Base-by-base conservation (phyloP, 352 stramenopile species). In the Pythium sukuiense region DNA sequence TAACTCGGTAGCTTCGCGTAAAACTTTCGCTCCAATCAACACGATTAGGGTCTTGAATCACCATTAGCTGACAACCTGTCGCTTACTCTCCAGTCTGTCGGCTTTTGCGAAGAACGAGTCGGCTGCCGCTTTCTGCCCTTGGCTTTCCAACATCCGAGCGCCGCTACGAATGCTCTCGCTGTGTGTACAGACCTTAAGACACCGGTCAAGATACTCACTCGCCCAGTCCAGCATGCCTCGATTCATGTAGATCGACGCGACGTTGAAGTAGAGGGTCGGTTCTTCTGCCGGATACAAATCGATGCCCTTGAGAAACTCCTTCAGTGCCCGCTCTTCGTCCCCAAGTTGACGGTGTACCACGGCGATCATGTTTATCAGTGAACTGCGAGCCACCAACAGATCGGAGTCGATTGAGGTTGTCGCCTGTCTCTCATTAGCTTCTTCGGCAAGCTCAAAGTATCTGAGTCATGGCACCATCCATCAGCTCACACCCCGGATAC, bases 311-410 rank as follows among this genome's bases (percentile, higher is more conserved):
- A 74, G 60, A 9, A 87, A 56, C 16, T 80, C 49, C 6, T 71
- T 32, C 12, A 80, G 55, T 27, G 81, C 79, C 1, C 70, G 50
- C 1, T 81, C 71, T 7, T 63, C 18, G 0, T 79, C 60, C 0
- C 77, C 76, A 12, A 65, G 55, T 8, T 63, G 50, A 5, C 72
- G 63, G 30, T 72, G 58, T 6, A 71, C 68, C 14, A 81, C 55
- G 16, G 62, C 80, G n/a, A 87, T 58, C 64, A 87, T 76, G 61
- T 89, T 92, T 67, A 76, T 76, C 18, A 90, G 26, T 0, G 43
- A 3, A 29, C 30, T 20, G 3, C 32, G 58, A 5, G 60, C 29
- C 6, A 66, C 48, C 33, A 69, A 16, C 37, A 73, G 57, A 16
- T 69, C 57, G 0, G 9, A 14, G 35, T 65, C 57, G 3, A 73